A percentile compares a stretch with the other conserved stretches of the same genome.
Conservation (phyloP, 2,329 filamentous ascomycete species). For the Cercospora beticola region DNA sequence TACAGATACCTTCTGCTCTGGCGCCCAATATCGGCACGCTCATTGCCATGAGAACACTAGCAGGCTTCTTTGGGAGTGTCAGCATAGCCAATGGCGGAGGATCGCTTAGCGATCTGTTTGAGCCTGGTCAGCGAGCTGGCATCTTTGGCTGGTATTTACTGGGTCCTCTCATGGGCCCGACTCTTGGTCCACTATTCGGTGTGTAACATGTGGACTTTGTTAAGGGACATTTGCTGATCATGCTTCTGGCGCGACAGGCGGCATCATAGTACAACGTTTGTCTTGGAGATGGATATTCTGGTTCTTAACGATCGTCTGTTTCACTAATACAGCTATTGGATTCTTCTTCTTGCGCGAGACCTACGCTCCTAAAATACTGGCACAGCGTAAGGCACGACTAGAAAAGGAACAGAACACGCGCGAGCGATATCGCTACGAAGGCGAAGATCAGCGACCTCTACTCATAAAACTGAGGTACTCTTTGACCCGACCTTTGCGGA, state of each 20-base stretch:
- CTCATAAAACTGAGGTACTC: constrained; percentile 40
- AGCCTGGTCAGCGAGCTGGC: constrained; percentile 46
- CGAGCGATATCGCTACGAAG: constrained; percentile 45
- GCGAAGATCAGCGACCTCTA: constrained; percentile 44
- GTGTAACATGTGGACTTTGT: neutral
- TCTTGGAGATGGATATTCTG: constrained; percentile 54
- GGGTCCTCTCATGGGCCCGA: constrained; percentile 45
- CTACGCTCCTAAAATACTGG: constrained; percentile 46
- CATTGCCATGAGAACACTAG: constrained; percentile 47
- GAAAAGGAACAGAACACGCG: constrained; percentile 40
- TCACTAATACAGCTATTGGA: constrained; percentile 43
- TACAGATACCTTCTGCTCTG: constrained; percentile 51
- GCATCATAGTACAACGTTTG: constrained; percentile 46
- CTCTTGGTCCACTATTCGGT: constrained; percentile 46
- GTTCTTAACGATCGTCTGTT: constrained; percentile 47
- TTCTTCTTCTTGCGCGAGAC: constrained; percentile 49
- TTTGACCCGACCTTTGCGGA: constrained; percentile 43
- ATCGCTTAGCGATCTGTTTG: constrained; percentile 54
- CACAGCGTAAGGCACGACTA: constrained; percentile 37
- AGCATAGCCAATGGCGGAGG: constrained; percentile 54
- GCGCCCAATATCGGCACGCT: constrained; percentile 49
- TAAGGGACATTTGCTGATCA: neutral
- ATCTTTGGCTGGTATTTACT: constrained; percentile 50
- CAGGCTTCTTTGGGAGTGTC: constrained; percentile 53
- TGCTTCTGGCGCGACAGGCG: constrained; percentile 16